A percentile compares a stretch with the other conserved stretches of the same genome.
Conservation (phyloP, 1,284 basidiomycete species). For the Trametes polyzona region DNA sequence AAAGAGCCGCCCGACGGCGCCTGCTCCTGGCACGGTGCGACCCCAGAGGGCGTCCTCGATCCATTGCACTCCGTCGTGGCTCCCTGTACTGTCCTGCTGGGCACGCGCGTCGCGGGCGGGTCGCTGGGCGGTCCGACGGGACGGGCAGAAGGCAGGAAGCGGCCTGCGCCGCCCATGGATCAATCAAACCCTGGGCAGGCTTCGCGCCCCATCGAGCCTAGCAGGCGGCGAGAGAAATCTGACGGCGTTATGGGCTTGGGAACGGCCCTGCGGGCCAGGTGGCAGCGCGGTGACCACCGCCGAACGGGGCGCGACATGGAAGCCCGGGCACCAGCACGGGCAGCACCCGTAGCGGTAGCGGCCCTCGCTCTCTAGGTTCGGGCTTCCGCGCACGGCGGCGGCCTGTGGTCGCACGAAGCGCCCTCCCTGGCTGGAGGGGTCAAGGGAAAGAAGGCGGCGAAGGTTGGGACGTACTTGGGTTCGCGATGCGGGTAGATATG, state of each 20-base stretch:
- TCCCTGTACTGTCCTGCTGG: neutral
- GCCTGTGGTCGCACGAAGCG: neutral
- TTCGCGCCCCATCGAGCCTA: constrained; percentile 20
- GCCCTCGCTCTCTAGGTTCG: too few species aligned
- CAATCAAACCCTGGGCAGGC: constrained; percentile 20
- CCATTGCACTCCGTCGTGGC: too few species aligned
- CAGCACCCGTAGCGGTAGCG: too few species aligned
- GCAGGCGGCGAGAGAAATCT: constrained; percentile 5
- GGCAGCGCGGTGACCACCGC: constrained; percentile 8
- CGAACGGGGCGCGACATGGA: neutral
- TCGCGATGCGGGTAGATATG: neutral
- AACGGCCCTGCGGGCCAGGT: constrained; percentile 1
- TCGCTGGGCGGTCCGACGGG: constrained; percentile 25
- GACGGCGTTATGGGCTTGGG: constrained; percentile 23
- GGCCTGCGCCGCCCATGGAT: constrained; percentile 15
- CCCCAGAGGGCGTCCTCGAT: too few species aligned
- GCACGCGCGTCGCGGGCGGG: constrained; percentile 7
- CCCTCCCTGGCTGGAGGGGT: neutral
- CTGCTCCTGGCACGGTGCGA: too few species aligned
- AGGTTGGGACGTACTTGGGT: too few species aligned
- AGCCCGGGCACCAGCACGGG: neutral
- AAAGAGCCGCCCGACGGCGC: too few species aligned
- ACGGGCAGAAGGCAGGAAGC: constrained; percentile 21
- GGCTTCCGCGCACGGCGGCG: neutral
- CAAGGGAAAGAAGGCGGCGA: neutral